phyloP scores from a whole-genome alignment of 2,329 filamentous ascomycete species.

The Pyrenophora seminiperda region DNA sequence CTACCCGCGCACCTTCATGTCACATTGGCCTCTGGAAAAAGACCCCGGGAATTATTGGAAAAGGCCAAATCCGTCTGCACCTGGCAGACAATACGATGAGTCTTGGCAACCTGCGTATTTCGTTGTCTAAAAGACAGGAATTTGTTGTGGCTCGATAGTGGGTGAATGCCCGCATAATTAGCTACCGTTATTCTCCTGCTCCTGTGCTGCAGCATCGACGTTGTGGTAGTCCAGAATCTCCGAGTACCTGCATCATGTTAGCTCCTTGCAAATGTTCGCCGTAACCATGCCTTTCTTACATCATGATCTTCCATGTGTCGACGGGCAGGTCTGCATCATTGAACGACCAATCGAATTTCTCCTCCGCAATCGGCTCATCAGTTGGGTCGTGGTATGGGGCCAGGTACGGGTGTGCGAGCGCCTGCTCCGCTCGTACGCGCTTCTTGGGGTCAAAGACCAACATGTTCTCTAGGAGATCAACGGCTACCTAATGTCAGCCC shows the following conservation, averaged over 20 bases:
- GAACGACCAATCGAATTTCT: constrained; percentile 99
- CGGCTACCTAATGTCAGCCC: constrained; percentile 60
- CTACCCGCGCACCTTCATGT: constrained; percentile 21
- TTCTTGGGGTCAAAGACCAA: constrained; percentile 98
- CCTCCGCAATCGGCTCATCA: constrained; percentile 91
- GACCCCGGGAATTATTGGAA: constrained; percentile 25
- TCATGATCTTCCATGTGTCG: constrained; percentile 99
- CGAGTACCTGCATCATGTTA: constrained; percentile 74
- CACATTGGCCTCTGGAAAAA: constrained; percentile 18
- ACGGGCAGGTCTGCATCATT: constrained; percentile 97
- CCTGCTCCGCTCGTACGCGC: constrained; percentile 84
- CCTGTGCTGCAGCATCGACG: constrained; percentile 68
- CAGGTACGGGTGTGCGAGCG: constrained; percentile 89
- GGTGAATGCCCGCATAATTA: constrained; percentile 19
- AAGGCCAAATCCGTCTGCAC: constrained; percentile 20
- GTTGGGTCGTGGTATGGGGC: constrained; percentile 96
- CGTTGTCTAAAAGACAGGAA: constrained; percentile 19
- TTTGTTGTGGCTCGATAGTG: constrained; percentile 15
- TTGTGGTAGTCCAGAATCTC: constrained; percentile 99
- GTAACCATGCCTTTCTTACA: constrained; percentile 61
- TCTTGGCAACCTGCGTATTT: constrained; percentile 15
- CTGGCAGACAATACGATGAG: constrained; percentile 21
- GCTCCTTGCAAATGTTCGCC: background rate
- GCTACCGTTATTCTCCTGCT: constrained; percentile 43
- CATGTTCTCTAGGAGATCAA: constrained; percentile 95